Conservation (phyloP, 1,139 yeast species). For the Geotrichum armillariae region DNA sequence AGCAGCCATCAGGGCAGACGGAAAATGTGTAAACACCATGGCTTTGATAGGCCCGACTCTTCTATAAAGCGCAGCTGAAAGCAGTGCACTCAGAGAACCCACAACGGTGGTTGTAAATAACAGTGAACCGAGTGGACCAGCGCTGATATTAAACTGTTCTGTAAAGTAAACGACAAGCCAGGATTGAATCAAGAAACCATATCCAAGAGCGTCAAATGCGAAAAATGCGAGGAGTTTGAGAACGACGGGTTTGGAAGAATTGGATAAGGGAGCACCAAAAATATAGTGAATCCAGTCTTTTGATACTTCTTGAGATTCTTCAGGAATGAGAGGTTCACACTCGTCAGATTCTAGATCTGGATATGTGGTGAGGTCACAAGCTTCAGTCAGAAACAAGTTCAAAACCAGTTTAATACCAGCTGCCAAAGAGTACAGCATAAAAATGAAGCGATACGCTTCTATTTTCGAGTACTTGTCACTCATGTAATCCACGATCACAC, state of each 20-base stretch:
- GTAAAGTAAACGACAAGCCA: constrained; percentile 82
- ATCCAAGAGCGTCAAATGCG: constrained; percentile 75
- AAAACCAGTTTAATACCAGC: constrained; percentile 57
- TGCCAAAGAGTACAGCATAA: constrained; percentile 55
- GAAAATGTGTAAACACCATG: constrained; percentile 72
- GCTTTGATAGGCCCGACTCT: constrained; percentile 77
- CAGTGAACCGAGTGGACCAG: constrained; percentile 46
- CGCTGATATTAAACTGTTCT: constrained; percentile 35
- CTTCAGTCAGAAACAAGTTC: constrained; percentile 54
- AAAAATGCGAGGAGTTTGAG: constrained; percentile 54
- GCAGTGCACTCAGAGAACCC: constrained; percentile 63
- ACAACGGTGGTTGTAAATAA: constrained; percentile 62
- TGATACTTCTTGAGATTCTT: background rate
- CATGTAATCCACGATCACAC: constrained; percentile 54
- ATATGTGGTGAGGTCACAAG: constrained; percentile 49
- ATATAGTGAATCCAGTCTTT: constrained; percentile 15
- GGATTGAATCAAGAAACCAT: constrained; percentile 84
- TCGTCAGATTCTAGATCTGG: background rate
- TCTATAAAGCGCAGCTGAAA: constrained; percentile 69
- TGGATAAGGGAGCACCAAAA: constrained; percentile 23
- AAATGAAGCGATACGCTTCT: constrained; percentile 58
- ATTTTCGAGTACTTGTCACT: constrained; percentile 37
- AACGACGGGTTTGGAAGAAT: constrained; percentile 26
- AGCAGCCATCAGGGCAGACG: constrained; percentile 69
- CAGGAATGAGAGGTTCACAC: background rate